These are phyloP conservation scores for Diplodia seriata DNA, from an alignment of 2,329 filamentous ascomycete genomes.

Conservation along the genomic window DNA sequence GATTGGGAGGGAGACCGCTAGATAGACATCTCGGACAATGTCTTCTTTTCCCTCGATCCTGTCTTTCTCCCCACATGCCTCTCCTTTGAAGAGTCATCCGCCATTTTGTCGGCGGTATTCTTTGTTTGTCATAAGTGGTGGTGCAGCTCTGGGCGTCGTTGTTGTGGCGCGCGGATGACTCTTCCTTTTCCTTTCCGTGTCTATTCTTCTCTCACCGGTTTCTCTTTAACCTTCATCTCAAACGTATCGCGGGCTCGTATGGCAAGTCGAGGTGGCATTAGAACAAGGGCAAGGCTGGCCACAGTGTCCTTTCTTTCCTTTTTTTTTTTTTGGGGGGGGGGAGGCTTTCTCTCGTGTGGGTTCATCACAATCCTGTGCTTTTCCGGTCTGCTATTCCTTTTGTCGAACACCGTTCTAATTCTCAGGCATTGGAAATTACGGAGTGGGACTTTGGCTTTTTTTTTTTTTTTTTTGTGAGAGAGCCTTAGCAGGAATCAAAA, in stretches of 20 bases:
- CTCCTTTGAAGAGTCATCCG: slow-evolving; percentile 24
- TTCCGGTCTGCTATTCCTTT: slow-evolving; percentile 13
- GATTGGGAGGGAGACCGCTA: slow-evolving; percentile 3
- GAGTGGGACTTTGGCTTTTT: slow-evolving; percentile 12
- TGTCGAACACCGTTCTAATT: slow-evolving; percentile 27
- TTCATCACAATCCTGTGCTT: slow-evolving; percentile 26
- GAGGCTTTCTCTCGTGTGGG: not conserved
- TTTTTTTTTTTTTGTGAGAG: slow-evolving; percentile 13
- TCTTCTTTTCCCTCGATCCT: slow-evolving; percentile 22
- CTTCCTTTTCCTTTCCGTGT: slow-evolving; percentile 22
- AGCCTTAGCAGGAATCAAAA: slow-evolving; percentile 27
- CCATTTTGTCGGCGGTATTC: slow-evolving; percentile 19
- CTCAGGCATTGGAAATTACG: slow-evolving; percentile 29
- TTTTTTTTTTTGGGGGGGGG: too few species aligned
- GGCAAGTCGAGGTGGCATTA: slow-evolving; percentile 28
- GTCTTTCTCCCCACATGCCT: slow-evolving; percentile 29
- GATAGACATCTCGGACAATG: slow-evolving; percentile 29
- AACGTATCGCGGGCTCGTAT: slow-evolving; percentile 25
- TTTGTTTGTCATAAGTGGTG: slow-evolving; percentile 19
- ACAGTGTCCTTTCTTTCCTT: slow-evolving; percentile 28
- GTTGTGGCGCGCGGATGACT: slow-evolving; percentile 18
- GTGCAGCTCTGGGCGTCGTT: slow-evolving; percentile 16
- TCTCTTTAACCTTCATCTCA: slow-evolving; percentile 1
- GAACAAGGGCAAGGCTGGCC: slow-evolving; percentile 32
- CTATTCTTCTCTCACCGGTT: slow-evolving; percentile 10